These are phyloP conservation scores for Phytophthora hibernalis DNA, from an alignment of 352 stramenopile genomes.

Conservation along the genomic window DNA sequence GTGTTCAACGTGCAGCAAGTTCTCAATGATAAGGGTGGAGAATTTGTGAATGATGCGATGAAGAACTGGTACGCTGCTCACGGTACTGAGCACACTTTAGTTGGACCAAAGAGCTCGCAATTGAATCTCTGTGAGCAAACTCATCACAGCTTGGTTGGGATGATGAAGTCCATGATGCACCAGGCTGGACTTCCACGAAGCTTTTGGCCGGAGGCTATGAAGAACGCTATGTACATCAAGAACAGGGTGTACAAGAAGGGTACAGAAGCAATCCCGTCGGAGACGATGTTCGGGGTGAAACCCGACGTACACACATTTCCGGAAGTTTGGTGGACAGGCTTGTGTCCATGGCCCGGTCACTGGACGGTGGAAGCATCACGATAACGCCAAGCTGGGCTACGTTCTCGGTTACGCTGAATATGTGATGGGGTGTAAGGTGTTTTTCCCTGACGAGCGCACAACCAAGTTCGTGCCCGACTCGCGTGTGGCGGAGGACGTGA, in stretches of 20 bases:
- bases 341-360: slow-evolving; percentile 1
- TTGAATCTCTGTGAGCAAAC: background rate
- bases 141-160: background rate
- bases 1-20: background rate
- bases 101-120: background rate
- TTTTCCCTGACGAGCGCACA: background rate
- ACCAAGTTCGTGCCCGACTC: slow-evolving; percentile 1
- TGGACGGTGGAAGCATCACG: background rate
- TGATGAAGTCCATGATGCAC: slow-evolving; percentile 1
- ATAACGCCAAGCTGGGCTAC: background rate
- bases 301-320: slow-evolving; percentile 7
- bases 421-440: background rate
- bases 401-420: background rate
- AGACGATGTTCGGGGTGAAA: slow-evolving; percentile 1
- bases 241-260: slow-evolving; percentile 4
- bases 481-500: background rate
- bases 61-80: background rate
- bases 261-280: background rate
- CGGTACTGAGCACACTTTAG: background rate
- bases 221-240: slow-evolving; percentile 6
- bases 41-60: background rate
- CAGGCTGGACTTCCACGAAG: background rate
- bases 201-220: background rate
- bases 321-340: slow-evolving; percentile 3
- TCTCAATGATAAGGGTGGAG: background rate